phyloP scores from a whole-genome alignment of 2,329 filamentous ascomycete genomes.

The Pestalotiopsis sp. region DNA sequence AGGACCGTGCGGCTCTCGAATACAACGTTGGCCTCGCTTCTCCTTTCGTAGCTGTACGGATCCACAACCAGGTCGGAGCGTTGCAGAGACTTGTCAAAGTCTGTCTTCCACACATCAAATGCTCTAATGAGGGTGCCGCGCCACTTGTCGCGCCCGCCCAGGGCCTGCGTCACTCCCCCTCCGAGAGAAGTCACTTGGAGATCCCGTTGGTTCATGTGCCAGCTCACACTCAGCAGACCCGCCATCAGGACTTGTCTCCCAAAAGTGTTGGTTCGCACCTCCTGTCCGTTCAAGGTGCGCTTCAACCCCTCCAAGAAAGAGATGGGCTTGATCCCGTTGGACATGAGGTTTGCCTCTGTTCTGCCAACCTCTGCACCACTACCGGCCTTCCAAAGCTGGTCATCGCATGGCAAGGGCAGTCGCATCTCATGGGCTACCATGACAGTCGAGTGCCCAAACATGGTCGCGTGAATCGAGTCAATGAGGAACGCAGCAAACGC shows the following conservation, averaged over 20 bases:
- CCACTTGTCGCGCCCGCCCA: conserved; percentile 92
- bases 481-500: conserved; percentile 95
- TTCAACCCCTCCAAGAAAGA: conserved; percentile 92
- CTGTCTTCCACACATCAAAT: conserved; percentile 90
- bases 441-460: conserved; percentile 96
- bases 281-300: conserved; percentile 81
- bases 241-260: conserved; percentile 94
- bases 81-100: conserved; percentile 84
- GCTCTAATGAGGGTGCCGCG: conserved; percentile 80
- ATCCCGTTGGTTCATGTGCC: conserved; percentile 97
- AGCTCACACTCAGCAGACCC: conserved; percentile 88
- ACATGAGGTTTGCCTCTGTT: conserved; percentile 77
- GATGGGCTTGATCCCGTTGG: conserved; percentile 80
- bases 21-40: conserved; percentile 66
- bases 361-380: conserved; percentile 85
- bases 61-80: conserved; percentile 55
- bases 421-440: conserved; percentile 98
- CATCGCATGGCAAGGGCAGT: conserved; percentile 88
- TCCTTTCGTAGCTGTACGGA: conserved; percentile 62
- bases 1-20: conserved; percentile 89
- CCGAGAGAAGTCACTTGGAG: conserved; percentile 87
- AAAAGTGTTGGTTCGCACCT: conserved; percentile 89
- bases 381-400: conserved; percentile 87
- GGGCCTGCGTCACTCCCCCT: conserved; percentile 69
- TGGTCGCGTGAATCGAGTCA: conserved; percentile 93